These are phyloP conservation scores for Rhodotorula sphaerocarpa DNA, from an alignment of 768 basidiomycete species.

Conservation along the genomic window DNA sequence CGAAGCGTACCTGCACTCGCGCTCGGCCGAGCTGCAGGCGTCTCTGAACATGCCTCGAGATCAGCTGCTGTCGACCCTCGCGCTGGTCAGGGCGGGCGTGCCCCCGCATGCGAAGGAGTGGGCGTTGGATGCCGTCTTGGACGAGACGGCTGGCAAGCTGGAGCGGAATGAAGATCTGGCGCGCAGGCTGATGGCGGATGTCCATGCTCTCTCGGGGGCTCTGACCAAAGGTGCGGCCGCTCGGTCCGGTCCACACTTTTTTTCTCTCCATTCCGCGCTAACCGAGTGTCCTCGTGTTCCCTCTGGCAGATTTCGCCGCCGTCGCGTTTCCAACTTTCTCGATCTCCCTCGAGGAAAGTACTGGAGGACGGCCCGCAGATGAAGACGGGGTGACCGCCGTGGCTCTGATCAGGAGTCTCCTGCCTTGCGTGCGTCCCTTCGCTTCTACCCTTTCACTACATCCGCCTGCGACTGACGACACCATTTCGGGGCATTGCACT, in stretches of 20 bases:
- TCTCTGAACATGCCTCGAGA: constrained; percentile 49
- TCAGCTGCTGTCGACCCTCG: constrained; percentile 53
- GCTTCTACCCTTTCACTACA: too few species aligned
- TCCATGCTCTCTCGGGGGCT: constrained; percentile 33
- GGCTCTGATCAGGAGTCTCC: constrained; percentile 55
- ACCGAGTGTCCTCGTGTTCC: neutral
- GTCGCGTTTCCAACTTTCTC: constrained; percentile 48
- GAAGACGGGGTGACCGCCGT: constrained; percentile 45
- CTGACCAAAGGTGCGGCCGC: constrained; percentile 41
- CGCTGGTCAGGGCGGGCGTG: constrained; percentile 51
- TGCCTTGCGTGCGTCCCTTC: constrained; percentile 62
- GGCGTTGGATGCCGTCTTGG: constrained; percentile 51
- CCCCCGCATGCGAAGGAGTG: constrained; percentile 30
- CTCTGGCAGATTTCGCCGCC: constrained; percentile 55
- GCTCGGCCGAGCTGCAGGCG: constrained; percentile 16
- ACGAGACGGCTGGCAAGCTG: constrained; percentile 3
- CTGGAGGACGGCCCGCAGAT: neutral
- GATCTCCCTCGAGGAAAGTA: constrained; percentile 8
- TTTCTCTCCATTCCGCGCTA: neutral
- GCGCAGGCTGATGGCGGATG: constrained; percentile 31
- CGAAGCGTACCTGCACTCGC: constrained; percentile 31
- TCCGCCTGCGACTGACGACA: too few species aligned
- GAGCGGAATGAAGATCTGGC: constrained; percentile 4
- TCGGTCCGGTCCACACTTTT: too few species aligned
- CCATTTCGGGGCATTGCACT: neutral